Evolutionary conservation across 345 rosid species (phyloP).

Genomic region (Corymbia maculata): DNA sequence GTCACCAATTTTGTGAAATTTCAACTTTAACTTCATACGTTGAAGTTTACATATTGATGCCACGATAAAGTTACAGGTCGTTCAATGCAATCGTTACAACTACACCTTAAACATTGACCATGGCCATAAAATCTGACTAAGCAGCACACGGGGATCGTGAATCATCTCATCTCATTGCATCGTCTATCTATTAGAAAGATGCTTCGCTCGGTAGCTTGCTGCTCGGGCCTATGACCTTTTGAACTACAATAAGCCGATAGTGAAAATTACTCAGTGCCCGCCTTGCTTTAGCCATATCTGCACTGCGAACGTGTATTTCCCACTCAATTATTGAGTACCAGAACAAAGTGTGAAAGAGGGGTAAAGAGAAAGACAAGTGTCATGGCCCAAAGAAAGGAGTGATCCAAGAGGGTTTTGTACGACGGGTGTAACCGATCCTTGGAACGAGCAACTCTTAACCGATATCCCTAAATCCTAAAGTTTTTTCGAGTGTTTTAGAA

Average conservation of each 20-base stretch:
- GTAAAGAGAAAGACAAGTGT: no score
- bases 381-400: no score
- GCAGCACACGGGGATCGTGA: neutral
- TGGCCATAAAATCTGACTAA: neutral
- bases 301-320: neutral
- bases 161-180: neutral
- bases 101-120: neutral
- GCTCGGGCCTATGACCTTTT: neutral
- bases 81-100: neutral
- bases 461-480: no score
- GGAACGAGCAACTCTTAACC: no score
- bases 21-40: neutral
- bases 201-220: neutral
- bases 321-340: no score
- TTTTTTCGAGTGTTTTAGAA: no score
- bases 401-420: no score
- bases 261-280: neutral
- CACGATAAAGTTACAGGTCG: neutral
- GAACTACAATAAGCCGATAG: neutral
- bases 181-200: neutral
- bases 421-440: no score
- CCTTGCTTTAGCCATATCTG: neutral
- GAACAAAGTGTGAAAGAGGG: no score
- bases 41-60: neutral
- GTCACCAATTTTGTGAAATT: neutral